Evolutionary conservation across 306 rosid genomes (phyloP).

Genomic region (Glycine latifolia): DNA sequence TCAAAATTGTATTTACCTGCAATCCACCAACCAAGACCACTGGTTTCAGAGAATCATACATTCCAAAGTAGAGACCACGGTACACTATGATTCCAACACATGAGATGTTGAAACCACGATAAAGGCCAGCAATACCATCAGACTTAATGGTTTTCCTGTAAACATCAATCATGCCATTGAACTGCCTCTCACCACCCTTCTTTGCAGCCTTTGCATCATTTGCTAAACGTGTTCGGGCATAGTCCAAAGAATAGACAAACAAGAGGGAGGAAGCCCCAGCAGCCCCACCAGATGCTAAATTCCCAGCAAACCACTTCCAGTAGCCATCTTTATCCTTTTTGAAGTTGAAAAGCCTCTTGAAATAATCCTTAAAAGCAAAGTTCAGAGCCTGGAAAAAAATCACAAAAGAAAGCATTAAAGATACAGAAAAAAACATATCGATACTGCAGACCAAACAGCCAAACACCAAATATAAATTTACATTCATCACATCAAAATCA

Average conservation of each 20-base stretch:
- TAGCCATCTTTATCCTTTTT: constrained; percentile 79
- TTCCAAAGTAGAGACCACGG: constrained; percentile 85
- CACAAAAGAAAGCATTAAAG: background rate
- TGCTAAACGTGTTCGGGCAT: constrained; percentile 77
- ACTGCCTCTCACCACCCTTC: constrained; percentile 85
- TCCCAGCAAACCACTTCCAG: constrained; percentile 92
- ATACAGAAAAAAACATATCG: background rate
- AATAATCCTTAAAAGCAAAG: constrained; percentile 86
- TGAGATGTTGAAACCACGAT: constrained; percentile 77
- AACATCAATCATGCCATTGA: constrained; percentile 78
- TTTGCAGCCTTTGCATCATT: constrained; percentile 76
- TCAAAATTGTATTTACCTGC: constrained; percentile 56
- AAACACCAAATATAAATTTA: background rate
- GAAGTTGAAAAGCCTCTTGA: constrained; percentile 82
- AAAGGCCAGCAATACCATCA: constrained; percentile 81
- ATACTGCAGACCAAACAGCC: background rate
- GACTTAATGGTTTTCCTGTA: constrained; percentile 70
- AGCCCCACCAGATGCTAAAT: constrained; percentile 83
- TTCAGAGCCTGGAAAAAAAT: constrained; percentile 65
- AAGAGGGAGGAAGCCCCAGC: constrained; percentile 84
- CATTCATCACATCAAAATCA: background rate
- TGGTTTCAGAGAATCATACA: constrained; percentile 86
- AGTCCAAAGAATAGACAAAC: constrained; percentile 79
- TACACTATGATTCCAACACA: constrained; percentile 83
- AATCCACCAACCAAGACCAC: constrained; percentile 68